Conservation (phyloP, 805 yeast species). For the Candida stauntonica region DNA sequence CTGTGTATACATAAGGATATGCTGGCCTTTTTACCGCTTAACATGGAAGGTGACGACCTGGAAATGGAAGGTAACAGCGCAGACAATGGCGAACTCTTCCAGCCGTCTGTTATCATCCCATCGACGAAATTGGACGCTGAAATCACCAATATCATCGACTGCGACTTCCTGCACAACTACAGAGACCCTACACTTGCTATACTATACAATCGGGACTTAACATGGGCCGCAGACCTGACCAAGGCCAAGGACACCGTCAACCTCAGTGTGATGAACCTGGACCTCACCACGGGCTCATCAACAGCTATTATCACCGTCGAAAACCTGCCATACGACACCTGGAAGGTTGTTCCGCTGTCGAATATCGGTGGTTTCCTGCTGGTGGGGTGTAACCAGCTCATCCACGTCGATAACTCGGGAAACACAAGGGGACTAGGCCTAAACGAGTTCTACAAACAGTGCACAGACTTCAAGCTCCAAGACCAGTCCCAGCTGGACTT, state of each 20-base stretch:
- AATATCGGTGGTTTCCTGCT: conserved; percentile 58
- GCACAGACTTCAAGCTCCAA: conserved; percentile 36
- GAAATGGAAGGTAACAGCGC: conserved; percentile 29
- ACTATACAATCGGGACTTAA: conserved; percentile 48
- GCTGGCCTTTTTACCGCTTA: conserved; percentile 69
- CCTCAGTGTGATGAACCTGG: conserved; percentile 64
- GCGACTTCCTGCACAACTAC: conserved; percentile 68
- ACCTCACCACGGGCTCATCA: conserved; percentile 44
- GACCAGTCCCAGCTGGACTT: conserved; percentile 51
- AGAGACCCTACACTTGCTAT: conserved; percentile 80
- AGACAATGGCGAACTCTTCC: conserved; percentile 15
- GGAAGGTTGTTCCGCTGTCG: conserved; percentile 62
- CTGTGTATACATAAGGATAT: conserved; percentile 61
- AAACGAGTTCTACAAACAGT: conserved; percentile 45
- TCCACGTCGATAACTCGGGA: conserved; percentile 79
- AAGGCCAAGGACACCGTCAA: conserved; percentile 57
- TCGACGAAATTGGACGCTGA: conserved; percentile 53
- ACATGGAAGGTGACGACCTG: conserved; percentile 39
- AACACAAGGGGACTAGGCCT: conserved; percentile 58
- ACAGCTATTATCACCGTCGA: conserved; percentile 64
- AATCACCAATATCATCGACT: conserved; percentile 61
- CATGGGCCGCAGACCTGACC: conserved; percentile 78
- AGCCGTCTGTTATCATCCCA: conserved; percentile 51
- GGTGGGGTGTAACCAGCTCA: conserved; percentile 70
- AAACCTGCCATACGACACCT: conserved; percentile 71